Evolutionary conservation across 164 flowering plant genomes (phyloP).

Genomic region (Stephania japonica): DNA sequence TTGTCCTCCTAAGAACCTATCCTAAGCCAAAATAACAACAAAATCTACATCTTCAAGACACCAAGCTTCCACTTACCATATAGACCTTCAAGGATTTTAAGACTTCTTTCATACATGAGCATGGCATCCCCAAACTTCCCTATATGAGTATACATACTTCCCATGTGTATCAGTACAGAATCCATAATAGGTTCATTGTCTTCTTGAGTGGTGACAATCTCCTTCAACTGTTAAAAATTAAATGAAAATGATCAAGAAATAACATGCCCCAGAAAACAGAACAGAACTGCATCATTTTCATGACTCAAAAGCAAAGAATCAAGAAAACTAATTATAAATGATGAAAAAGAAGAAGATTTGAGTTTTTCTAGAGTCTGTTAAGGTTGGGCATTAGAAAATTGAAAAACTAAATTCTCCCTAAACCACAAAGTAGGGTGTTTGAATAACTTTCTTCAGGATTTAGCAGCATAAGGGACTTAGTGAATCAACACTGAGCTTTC

Average conservation of each 20-base stretch:
- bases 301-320: neutral
- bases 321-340: neutral
- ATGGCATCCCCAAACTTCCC: slow-evolving; percentile 60
- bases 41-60: neutral
- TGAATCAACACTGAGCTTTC: neutral
- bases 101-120: slow-evolving; percentile 41
- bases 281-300: neutral
- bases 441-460: neutral
- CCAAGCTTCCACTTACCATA: slow-evolving; percentile 47
- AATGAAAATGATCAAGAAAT: slow-evolving; percentile 1
- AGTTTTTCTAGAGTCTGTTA: neutral
- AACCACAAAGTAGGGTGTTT: neutral
- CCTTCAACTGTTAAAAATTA: slow-evolving; percentile 40
- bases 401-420: neutral
- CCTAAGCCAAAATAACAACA: neutral
- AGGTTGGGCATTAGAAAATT: neutral
- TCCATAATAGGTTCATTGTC: slow-evolving; percentile 62
- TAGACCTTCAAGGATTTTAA: slow-evolving; percentile 43
- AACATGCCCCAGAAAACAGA: neutral
- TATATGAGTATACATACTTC: slow-evolving; percentile 66
- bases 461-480: neutral
- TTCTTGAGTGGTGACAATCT: slow-evolving; percentile 36
- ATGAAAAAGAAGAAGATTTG: neutral
- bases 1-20: too few species aligned
- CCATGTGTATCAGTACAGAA: slow-evolving; percentile 79